These are phyloP conservation scores for Xylariaceae sp. DNA, from an alignment of 2,329 filamentous ascomycete species.

Conservation along the genomic window DNA sequence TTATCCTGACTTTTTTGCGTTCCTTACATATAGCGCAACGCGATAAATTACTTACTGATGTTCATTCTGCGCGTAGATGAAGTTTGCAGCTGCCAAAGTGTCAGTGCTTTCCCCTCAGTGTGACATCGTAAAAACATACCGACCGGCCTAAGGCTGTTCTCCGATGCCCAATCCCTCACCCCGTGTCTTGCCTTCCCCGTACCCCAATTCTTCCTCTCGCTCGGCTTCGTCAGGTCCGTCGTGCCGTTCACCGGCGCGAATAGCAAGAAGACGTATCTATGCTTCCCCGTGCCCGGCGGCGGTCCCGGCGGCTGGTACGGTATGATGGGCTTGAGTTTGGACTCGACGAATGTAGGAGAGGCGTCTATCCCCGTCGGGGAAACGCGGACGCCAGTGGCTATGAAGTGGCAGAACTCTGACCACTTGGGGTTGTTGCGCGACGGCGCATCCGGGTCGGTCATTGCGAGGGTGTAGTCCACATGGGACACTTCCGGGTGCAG, in stretches of 20 bases:
- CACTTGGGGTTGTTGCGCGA: slow-evolving; percentile 46
- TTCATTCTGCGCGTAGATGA: slow-evolving; percentile 45
- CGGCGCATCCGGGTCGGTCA: slow-evolving; percentile 49
- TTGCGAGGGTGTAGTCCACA: slow-evolving; percentile 37
- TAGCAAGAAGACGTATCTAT: slow-evolving; percentile 47
- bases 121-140: slow-evolving; percentile 37
- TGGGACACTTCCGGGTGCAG: slow-evolving; percentile 3
- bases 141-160: slow-evolving; percentile 45
- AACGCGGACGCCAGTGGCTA: slow-evolving; percentile 42
- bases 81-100: slow-evolving; percentile 41
- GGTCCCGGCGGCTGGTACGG: slow-evolving; percentile 47
- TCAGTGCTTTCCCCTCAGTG: slow-evolving; percentile 7
- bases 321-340: slow-evolving; percentile 40
- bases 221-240: slow-evolving; percentile 40
- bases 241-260: slow-evolving; percentile 45
- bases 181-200: slow-evolving; percentile 41
- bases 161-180: slow-evolving; percentile 44
- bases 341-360: slow-evolving; percentile 13
- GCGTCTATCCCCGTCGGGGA: slow-evolving; percentile 27
- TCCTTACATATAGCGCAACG: not conserved
- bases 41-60: slow-evolving; percentile 39
- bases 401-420: slow-evolving; percentile 52
- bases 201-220: slow-evolving; percentile 45
- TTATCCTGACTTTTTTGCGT: too few species aligned
- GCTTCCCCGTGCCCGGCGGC: slow-evolving; percentile 45